A percentile compares a stretch with the other conserved stretches of the same genome.
Evolutionary conservation across 2,329 filamentous ascomycete genomes (phyloP).

Genomic region (Pyrenochaeta sp.): DNA sequence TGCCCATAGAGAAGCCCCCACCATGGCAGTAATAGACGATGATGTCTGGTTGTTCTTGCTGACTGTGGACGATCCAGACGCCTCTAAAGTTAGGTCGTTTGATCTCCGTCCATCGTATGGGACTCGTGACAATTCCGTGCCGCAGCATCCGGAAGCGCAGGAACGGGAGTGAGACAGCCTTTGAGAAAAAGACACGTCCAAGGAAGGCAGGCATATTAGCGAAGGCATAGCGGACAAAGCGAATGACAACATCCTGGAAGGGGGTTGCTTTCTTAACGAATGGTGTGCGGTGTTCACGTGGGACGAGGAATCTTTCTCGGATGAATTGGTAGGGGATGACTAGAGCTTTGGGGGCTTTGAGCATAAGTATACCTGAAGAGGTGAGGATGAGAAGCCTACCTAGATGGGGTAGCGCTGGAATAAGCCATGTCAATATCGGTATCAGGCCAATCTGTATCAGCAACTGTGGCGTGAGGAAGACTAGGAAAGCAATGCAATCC

Average conservation of each 20-base stretch:
- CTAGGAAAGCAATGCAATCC: constrained; percentile 76
- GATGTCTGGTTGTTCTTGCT: constrained; percentile 71
- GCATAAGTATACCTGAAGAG: constrained; percentile 32
- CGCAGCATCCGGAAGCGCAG: constrained; percentile 77
- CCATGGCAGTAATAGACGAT: constrained; percentile 86
- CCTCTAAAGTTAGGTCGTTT: constrained; percentile 66
- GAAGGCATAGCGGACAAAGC: constrained; percentile 81
- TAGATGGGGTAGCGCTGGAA: constrained; percentile 74
- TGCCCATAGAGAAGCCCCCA: constrained; percentile 86
- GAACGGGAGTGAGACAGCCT: constrained; percentile 76
- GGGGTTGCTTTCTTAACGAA: constrained; percentile 75
- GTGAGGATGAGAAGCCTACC: constrained; percentile 56
- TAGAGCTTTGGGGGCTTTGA: constrained; percentile 58
- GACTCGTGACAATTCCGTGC: constrained; percentile 70
- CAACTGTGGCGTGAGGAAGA: constrained; percentile 76
- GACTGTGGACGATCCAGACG: constrained; percentile 73
- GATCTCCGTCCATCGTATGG: constrained; percentile 71
- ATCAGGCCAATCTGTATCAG: constrained; percentile 72
- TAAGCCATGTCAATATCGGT: constrained; percentile 64
- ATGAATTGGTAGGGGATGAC: constrained; percentile 67
- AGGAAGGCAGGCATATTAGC: constrained; percentile 73
- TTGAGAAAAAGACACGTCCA: constrained; percentile 80
- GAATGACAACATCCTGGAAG: constrained; percentile 80
- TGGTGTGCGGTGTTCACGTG: constrained; percentile 58
- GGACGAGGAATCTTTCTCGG: constrained; percentile 64